Evolutionary conservation across 2,329 filamentous ascomycete species (phyloP), one percentile per base, ranked within the genome.

Genomic region (Dryadomyces quercus-mongolicae): DNA sequence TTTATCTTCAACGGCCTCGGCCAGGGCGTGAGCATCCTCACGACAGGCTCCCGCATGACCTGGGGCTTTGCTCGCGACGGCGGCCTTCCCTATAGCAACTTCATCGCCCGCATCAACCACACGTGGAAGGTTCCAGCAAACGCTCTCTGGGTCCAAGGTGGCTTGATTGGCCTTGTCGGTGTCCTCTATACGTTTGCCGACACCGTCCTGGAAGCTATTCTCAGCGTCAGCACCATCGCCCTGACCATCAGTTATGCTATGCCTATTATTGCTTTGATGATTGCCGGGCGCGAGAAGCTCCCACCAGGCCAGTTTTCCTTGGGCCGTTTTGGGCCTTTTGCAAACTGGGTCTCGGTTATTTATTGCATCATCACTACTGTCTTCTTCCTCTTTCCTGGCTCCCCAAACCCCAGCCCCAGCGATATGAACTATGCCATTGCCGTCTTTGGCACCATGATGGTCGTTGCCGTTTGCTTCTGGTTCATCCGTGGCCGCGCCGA

Each of bases 221-320:
- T 54, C 21, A 51, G 55, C 43, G 48, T 21, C n/a, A 44, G n/a
- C 45, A 49, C 48, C 34, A 20, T 56, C 34, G 51, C 22, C 48
- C 15, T 54, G 36, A 51, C 47, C 45, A 38, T 49, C 10, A 54
- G 51, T 1, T 56, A 56, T 48, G 48, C 51, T 18, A n/a, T 56
- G 5, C 48, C 52, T 16, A 43, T 56, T 13, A 5, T 8, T 18
- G 47, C 21, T 15, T 18, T n/a, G 1, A n/a, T 54, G 43, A 18
- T 53, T 2, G 2, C 12, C 3, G 16, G 18, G 48, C 55, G 51
- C 22, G 31, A 20, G 13, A n/a, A 16, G 2, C 22, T 31, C 2
- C 38, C 53, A 8, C 31, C 51, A 7, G 44, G 3, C 4, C 16
- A 36, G 15, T 66, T 80, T 1, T 74, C 76, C 0, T 65, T 71